Evolutionary conservation across 352 stramenopile species (phyloP).

Genomic region (Phytophthora citricola): DNA sequence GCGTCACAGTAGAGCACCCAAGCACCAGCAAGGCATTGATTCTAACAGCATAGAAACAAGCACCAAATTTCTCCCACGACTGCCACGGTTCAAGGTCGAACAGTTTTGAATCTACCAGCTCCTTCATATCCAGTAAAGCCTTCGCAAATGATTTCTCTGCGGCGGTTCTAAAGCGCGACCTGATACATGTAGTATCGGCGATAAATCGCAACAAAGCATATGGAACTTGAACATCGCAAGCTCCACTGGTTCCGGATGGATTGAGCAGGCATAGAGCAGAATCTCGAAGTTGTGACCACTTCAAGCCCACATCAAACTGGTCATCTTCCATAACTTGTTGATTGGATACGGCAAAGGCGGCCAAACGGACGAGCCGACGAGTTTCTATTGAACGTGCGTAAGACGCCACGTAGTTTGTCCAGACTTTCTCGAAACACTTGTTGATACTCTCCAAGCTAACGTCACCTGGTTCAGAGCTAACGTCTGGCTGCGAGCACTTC

Average conservation of each 20-base stretch:
- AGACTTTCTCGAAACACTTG: conserved; percentile 13
- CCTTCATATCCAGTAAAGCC: background rate
- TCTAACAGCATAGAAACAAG: conserved; percentile 48
- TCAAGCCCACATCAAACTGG: background rate
- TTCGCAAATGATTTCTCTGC: no score
- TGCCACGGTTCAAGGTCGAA: conserved; percentile 12
- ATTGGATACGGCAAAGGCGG: conserved; percentile 11
- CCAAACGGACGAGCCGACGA: conserved; percentile 4
- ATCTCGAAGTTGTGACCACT: conserved; percentile 38
- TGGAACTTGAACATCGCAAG: conserved; percentile 10
- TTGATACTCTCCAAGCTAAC: conserved; percentile 5
- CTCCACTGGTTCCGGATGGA: background rate
- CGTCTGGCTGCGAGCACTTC: background rate
- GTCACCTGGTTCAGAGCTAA: background rate
- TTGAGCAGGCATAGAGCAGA: conserved; percentile 38
- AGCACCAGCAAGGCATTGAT: conserved; percentile 44
- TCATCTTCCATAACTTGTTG: background rate
- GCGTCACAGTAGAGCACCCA: conserved; percentile 28
- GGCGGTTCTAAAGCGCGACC: no score
- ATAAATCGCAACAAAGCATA: conserved; percentile 12
- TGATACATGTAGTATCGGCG: no score
- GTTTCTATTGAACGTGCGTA: background rate
- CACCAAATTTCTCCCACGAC: conserved; percentile 36
- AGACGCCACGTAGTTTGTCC: background rate
- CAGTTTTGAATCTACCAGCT: conserved; percentile 7